Evolutionary conservation across 306 rosid genomes (phyloP), one percentile per base, ranked within the genome.

Genomic region (Cucurbita pepo): DNA sequence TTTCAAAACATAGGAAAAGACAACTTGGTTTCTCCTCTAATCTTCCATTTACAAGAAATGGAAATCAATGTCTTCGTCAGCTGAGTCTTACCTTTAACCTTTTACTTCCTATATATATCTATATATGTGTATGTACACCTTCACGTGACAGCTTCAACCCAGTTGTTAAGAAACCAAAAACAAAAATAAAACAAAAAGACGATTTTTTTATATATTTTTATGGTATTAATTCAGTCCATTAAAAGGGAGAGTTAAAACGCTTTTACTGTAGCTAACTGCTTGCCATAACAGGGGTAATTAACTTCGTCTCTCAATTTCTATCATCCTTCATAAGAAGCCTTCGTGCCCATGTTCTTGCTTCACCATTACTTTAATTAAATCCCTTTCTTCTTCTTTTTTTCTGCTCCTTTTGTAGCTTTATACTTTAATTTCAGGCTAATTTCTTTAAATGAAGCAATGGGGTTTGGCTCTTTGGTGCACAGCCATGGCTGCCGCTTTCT

Each of bases 381-480:
- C 19, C 16, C 19, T 16, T 15, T 51, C 6, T 12, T 50, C 1
- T 50, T 50, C 8, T 7, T 7, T 54, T 54, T n/a, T 7, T 5
- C 11, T 43, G 8, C 30, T 43, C 18, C 25, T 10, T 21, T 45
- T 74, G 3, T 30, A 16, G 13, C 2, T 21, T 4, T 18, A 16
- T 73, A 3, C 13, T 13, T 16, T 5, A 10, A 19, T 12, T 47
- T 18, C 40, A 41, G 43, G 14, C 18, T 45, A 12, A 30, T 58
- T 58, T 58, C n/a, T 3, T 34, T 37, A 40, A 63, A 58, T 72
- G 57, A 48, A 57, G 60, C 43, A 59, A 81, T 75, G 72, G 82
- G 53, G 65, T 38, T 78, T 56, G 66, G 53, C 66, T 9, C 54
- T 81, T 44, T 78, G 77, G 41, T 51, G 44, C 59, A 47, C 73